These are phyloP conservation scores for Stygiomarasmius scandens DNA, from an alignment of 1,284 basidiomycete genomes.

Conservation along the genomic window DNA sequence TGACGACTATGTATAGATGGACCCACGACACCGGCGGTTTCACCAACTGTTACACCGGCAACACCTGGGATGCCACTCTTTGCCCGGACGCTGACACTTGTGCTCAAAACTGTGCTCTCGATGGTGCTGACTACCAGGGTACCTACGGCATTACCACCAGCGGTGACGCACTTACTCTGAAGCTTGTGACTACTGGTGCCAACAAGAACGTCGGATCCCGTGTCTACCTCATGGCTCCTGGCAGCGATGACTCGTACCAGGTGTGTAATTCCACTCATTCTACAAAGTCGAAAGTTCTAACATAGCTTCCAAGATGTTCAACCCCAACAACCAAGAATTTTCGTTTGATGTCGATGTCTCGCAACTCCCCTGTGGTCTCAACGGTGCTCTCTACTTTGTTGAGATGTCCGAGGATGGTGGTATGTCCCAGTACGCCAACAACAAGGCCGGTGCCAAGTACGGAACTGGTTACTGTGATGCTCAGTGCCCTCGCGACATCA, in stretches of 20 bases:
- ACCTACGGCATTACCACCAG: conserved; percentile 47
- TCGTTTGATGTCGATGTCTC: conserved; percentile 61
- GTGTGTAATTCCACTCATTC: too few relatives aligned
- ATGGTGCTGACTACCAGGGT: conserved; percentile 55
- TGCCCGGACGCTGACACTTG: conserved; percentile 44
- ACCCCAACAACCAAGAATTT: conserved; percentile 57
- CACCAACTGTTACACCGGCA: conserved; percentile 57
- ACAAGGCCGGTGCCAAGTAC: conserved; percentile 57
- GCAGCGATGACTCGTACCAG: conserved; percentile 45
- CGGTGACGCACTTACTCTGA: conserved; percentile 52
- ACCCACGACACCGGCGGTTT: conserved; percentile 39
- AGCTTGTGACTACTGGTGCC: conserved; percentile 45
- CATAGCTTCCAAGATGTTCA: conserved; percentile 38
- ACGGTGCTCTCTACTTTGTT: conserved; percentile 53
- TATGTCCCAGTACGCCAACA: conserved; percentile 41
- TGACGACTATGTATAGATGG: conserved; percentile 33
- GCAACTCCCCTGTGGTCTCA: conserved; percentile 56
- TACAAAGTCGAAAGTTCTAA: too few relatives aligned
- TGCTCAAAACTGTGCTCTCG: conserved; percentile 56
- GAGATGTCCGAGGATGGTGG: conserved; percentile 57
- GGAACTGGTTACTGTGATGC: conserved; percentile 59
- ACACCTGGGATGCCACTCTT: conserved; percentile 49
- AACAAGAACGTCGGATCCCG: conserved; percentile 52
- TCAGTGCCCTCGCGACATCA: conserved; percentile 55
- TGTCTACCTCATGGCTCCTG: conserved; percentile 48